Evolutionary conservation across 495 filamentous ascomycete genomes (phyloP), one percentile per base, ranked within the genome.

Genomic region (Pyrenula aspistea): DNA sequence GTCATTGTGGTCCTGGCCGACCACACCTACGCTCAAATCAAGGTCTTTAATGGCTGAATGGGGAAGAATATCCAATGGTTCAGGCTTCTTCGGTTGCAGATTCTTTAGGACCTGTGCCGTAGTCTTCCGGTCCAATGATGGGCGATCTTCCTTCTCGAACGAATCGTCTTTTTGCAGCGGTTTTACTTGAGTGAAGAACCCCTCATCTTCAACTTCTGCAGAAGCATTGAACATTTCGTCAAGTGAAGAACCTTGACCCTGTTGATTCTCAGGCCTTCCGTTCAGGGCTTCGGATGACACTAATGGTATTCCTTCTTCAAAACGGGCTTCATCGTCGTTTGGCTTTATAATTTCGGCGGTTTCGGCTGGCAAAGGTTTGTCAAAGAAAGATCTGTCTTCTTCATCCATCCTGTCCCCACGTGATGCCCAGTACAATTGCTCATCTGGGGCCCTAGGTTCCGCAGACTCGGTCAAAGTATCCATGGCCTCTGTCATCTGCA

Each of bases 291-390:
- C 24, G 11, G 61, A 57, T 24, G 69, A 59, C 51, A 86, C 74
- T 22, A 85, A 66, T 2, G 81, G 82, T 20, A 84, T 22, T 0
- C 82, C 83, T 61, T 85, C 82, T 51, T 82, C 80, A 56, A 73
- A 85, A 10, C 80, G 73, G 51, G 77, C 73, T 22, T 81, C 73
- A 19, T 62, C 60, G 48, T 72, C 59, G 55, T 63, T 62, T 54
- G 60, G 56, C 50, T 55, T 36, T 24, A 20, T 42, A 42, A 42
- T 8, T 4, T 42, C 15, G 4, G 4, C 31, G 31, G 31, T 15
- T 15, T 42, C 31, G 31, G 15, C 15, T 42, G 4, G 4, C 15
- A 15, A 4, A 42, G 31, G 4, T 42, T 15, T 15, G 15, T 42
- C 15, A 42, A 42, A 42, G 31, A 42, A 42, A 8, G 31, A 42